Evolutionary conservation across 208 protist species (phyloP).

Genomic region (Lotmaria passim): DNA sequence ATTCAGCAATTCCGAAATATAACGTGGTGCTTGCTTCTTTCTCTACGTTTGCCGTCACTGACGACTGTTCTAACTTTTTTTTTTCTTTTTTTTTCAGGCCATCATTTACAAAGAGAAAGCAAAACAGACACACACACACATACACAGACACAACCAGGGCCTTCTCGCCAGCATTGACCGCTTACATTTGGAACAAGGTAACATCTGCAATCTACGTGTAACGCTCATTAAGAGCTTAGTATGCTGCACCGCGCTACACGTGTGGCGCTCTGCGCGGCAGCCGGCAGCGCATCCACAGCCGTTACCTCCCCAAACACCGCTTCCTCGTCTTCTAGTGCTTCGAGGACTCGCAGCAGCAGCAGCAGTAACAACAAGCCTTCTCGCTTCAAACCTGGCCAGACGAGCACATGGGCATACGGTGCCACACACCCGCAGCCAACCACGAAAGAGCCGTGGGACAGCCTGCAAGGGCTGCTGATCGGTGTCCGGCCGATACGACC

Average conservation of each 20-base stretch:
- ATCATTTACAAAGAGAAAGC: too few species aligned
- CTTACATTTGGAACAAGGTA: too few species aligned
- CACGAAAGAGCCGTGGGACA: constrained; percentile 42
- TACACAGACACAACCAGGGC: too few species aligned
- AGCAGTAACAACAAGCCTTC: background rate
- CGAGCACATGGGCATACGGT: constrained; percentile 15
- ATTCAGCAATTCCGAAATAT: too few species aligned
- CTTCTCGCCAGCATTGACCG: too few species aligned
- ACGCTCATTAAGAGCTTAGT: too few species aligned
- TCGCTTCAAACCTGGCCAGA: background rate
- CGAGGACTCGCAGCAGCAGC: background rate
- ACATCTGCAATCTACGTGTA: too few species aligned
- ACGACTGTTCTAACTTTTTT: too few species aligned
- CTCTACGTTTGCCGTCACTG: too few species aligned
- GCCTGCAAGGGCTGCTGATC: constrained; percentile 61
- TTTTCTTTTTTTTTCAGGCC: background rate
- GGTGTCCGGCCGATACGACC: constrained; percentile 52
- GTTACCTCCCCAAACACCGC: background rate
- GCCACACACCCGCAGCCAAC: constrained; percentile 17
- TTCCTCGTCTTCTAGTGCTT: background rate
- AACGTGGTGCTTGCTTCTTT: too few species aligned
- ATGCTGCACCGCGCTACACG: constrained; percentile 18
- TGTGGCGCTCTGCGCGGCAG: constrained; percentile 10
- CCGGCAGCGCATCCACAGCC: background rate
- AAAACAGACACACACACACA: too few species aligned